Evolutionary conservation across 345 rosid species (phyloP), one percentile per base, ranked within the genome.

Genomic region (Citrus maxima): DNA sequence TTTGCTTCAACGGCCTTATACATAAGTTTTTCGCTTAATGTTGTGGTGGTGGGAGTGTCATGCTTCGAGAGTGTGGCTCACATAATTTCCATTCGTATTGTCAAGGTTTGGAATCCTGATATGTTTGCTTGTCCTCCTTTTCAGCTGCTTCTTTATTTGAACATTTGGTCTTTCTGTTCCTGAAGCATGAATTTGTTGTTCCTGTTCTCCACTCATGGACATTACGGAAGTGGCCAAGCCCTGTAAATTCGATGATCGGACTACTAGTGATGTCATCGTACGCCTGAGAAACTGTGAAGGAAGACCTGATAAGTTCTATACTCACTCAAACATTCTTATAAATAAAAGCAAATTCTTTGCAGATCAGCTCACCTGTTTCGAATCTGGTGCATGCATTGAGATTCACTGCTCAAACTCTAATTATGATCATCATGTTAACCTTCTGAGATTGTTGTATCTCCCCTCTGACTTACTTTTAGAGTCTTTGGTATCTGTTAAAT

Each of bases 271-370:
- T 51, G 64, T 82, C 66, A 63, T 70, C 63, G 6, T 85, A n/a
- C 18, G 55, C 62, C 82, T 87, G 83, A 82, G 67, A 82, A 83
- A 86, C 58, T 9, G 66, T 59, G 86, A 79, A 54, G 89, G 89
- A 80, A 85, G 86, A 74, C 83, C 88, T 34, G 86, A 89, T 76
- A 35, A 51, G 56, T 85, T 87, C 65, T 79, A 83, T 73, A 82
- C 80, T 35, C 87, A 86, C 72, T 79, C 90, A 30, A 77, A 80
- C 16, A 35, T 85, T 40, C 83, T 88, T 22, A 80, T 69, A 46
- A 82, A 37, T 13, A 86, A 78, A 76, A 85, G 93, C 80, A 71
- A 86, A 81, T 85, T 80, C 75, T 86, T 89, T 68, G 82, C 87
- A 0, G 82, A 88, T 62, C 75, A 46, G 83, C 72, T 82, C 64